phyloP scores from a whole-genome alignment of 371 early-diverging fungal genomes.

The Syncephalis fuscata region DNA sequence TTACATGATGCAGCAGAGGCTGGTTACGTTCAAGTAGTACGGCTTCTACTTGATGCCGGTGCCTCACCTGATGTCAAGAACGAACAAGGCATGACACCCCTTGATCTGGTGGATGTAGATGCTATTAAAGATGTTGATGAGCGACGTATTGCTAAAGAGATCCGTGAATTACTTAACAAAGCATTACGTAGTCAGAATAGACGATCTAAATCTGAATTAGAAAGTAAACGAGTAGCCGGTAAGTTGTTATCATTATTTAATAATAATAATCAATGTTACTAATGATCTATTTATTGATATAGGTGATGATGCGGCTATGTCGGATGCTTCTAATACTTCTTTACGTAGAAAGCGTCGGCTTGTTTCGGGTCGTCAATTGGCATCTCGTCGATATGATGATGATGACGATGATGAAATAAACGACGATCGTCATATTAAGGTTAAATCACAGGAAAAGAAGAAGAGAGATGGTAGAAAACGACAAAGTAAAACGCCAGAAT shows the following conservation, averaged over 20 bases:
- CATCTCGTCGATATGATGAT: background rate
- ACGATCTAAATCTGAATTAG: no score
- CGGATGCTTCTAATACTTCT: no score
- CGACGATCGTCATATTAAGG: background rate
- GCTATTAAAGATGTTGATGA: constrained; percentile 10
- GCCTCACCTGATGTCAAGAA: constrained; percentile 23
- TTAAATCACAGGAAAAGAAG: no score
- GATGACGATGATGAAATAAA: constrained; percentile 1
- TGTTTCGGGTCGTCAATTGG: no score
- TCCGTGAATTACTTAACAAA: background rate
- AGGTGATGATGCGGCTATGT: no score
- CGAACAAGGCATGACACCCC: constrained; percentile 24
- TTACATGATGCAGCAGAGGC: constrained; percentile 66
- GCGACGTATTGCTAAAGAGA: constrained; percentile 4
- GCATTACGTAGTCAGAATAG: background rate
- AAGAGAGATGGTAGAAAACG: no score
- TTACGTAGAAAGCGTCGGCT: no score
- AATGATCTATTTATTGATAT: no score
- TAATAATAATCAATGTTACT: no score
- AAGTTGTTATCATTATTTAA: no score
- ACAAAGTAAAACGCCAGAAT: no score
- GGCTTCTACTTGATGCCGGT: constrained; percentile 32
- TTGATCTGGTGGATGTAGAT: constrained; percentile 26
- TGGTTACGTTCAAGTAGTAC: constrained; percentile 36
- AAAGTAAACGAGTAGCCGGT: no score